Evolutionary conservation across 202 grass and related monocot species (phyloP), one percentile per base, ranked within the genome.

Genomic region (Schoenoplectus triqueter): DNA sequence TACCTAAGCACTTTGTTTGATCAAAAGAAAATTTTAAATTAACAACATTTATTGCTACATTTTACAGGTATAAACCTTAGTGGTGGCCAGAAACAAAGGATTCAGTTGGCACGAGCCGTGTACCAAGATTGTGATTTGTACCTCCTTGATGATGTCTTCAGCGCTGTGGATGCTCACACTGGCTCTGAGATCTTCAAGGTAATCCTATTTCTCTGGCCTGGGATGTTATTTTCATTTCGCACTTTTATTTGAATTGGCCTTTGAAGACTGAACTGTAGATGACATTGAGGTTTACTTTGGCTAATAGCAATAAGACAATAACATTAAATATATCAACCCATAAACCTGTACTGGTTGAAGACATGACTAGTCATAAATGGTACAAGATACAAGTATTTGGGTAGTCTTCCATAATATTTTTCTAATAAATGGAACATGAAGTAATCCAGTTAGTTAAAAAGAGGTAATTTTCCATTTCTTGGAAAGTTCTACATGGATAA

Each of bases 101-200:
- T 99, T 15, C 96, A 99, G 89, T 89, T 99, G 13, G 96, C 96
- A 67, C 83, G 96, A 7, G 96, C 96, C 5, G 93, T 99, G 49
- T 96, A 96, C 60, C 96, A 99, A 85, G 96, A 99, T 54, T 88
- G 72, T 2, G 93, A 99, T 13, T 56, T 99, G 67, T 99, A 96
- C 80, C 97, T 99, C 55, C 97, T 99, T n/a, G 96, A 99, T 45
- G 97, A 99, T 59, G 90, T 99, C 21, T 96, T 99, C 89, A 99
- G 97, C 2, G 97, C 97, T 0, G 97, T 99, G 2, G 93, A 99
- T 73, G 93, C 97, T 9, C 97, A 99, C 55, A 92, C 93, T 0
- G 93, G 97, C 62, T 91, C 89, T 0, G 92, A 99, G 65, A 95
- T 99, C 80, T 99, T 99, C 83, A 92, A 92, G 92, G 92, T 95